phyloP scores from a whole-genome alignment of 108 stramenopile genomes.

The Parietichytrium sp. region DNA sequence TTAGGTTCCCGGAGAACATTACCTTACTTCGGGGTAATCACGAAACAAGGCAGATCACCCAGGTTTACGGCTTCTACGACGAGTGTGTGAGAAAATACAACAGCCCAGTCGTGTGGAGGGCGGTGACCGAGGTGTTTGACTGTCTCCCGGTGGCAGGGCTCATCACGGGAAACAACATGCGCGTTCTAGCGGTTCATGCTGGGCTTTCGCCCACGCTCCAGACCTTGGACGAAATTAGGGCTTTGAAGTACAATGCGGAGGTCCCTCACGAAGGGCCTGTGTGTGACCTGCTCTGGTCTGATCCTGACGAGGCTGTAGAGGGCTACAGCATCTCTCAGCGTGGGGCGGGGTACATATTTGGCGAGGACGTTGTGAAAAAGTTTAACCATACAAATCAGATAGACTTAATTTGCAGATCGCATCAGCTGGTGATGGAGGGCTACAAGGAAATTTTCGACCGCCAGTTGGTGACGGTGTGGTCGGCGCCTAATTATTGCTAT shows the following conservation, averaged over 20 bases:
- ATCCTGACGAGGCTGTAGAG: slow-evolving; percentile 71
- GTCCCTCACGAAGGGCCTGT: slow-evolving; percentile 88
- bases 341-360: slow-evolving; percentile 89
- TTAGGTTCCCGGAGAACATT: slow-evolving; percentile 78
- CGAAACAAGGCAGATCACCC: slow-evolving; percentile 87
- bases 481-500: slow-evolving; percentile 95
- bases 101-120: slow-evolving; percentile 74
- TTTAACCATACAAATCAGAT: slow-evolving; percentile 86
- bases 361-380: slow-evolving; percentile 81
- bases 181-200: slow-evolving; percentile 83
- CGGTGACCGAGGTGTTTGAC: slow-evolving; percentile 83
- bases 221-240: slow-evolving; percentile 81
- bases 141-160: slow-evolving; percentile 77
- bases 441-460: slow-evolving; percentile 77
- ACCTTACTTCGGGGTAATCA: slow-evolving; percentile 88
- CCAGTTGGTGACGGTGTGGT: slow-evolving; percentile 84
- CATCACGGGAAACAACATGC: slow-evolving; percentile 64
- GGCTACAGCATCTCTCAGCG: slow-evolving; percentile 67
- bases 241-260: slow-evolving; percentile 78
- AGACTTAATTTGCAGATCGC: slow-evolving; percentile 84
- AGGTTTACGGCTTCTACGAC: slow-evolving; percentile 91
- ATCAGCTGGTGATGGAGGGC: slow-evolving; percentile 96
- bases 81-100: slow-evolving; percentile 71
- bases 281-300: slow-evolving; percentile 82
- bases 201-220: slow-evolving; percentile 78